phyloP scores from a whole-genome alignment of 2,329 filamentous ascomycete genomes.

The Claviceps humidiphila region DNA sequence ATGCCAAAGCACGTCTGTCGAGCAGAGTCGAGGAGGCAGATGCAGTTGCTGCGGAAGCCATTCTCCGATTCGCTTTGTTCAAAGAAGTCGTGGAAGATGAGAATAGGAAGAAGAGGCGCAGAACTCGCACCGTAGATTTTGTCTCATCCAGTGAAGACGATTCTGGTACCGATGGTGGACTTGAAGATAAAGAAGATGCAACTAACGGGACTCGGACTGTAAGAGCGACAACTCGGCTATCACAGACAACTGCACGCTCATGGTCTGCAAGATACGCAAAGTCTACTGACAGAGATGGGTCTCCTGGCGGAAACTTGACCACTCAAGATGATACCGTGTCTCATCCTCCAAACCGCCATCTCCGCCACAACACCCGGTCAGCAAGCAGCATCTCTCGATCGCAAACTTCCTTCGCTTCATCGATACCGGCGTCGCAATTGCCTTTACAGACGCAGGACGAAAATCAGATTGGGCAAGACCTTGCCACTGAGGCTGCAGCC shows the following conservation, averaged over 20 bases:
- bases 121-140: conserved; percentile 45
- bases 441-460: conserved; percentile 30
- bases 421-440: conserved; percentile 61
- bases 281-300: conserved; percentile 19
- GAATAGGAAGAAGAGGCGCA: conserved; percentile 71
- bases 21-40: conserved; percentile 82
- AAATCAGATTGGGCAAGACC: conserved; percentile 30
- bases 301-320: background rate
- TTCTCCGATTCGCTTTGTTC: conserved; percentile 89
- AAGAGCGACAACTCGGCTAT: conserved; percentile 13
- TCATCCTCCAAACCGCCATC: conserved; percentile 26
- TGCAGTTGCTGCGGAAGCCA: conserved; percentile 73
- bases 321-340: background rate
- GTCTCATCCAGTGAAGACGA: conserved; percentile 47
- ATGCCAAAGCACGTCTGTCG: conserved; percentile 84
- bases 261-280: conserved; percentile 9
- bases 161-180: conserved; percentile 42
- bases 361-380: conserved; percentile 23
- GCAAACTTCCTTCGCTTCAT: conserved; percentile 62
- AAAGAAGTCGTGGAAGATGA: conserved; percentile 79
- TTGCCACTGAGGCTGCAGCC: conserved; percentile 28
- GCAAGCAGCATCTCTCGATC: conserved; percentile 26
- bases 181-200: conserved; percentile 44
- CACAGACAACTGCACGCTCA: background rate
- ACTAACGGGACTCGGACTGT: conserved; percentile 30